Evolutionary conservation across 2,329 filamentous ascomycete species (phyloP).

Genomic region (Pleoardoris graminearum): DNA sequence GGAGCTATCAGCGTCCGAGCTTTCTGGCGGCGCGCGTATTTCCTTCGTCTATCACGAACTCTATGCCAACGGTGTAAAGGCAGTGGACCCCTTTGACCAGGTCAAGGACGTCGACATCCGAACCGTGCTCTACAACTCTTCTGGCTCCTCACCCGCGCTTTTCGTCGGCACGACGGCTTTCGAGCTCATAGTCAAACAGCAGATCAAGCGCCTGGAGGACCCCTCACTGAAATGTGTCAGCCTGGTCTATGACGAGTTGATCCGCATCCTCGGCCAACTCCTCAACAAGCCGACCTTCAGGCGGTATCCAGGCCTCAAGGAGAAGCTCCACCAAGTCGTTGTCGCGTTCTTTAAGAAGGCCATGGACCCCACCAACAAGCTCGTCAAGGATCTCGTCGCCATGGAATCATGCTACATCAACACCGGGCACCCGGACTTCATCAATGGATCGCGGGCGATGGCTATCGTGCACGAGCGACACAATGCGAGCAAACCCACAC

Average conservation of each 20-base stretch:
- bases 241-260: constrained; percentile 94
- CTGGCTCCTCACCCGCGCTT: constrained; percentile 92
- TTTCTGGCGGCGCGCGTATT: constrained; percentile 96
- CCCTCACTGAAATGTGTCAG: constrained; percentile 97
- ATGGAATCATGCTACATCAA: constrained; percentile 99
- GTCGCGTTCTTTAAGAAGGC: constrained; percentile 97
- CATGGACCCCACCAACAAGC: constrained; percentile 97
- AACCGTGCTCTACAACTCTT: constrained; percentile 97
- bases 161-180: constrained; percentile 99
- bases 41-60: constrained; percentile 99
- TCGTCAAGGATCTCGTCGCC: constrained; percentile 85
- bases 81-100: constrained; percentile 94
- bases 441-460: constrained; percentile 97
- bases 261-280: constrained; percentile 89
- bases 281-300: constrained; percentile 88
- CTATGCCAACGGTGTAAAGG: constrained; percentile 96
- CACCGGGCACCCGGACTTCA: constrained; percentile 95
- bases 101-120: constrained; percentile 98
- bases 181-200: constrained; percentile 96
- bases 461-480: constrained; percentile 95
- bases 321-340: constrained; percentile 93
- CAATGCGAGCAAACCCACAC: constrained; percentile 78
- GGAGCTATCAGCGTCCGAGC: constrained; percentile 89
- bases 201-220: constrained; percentile 95
- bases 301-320: constrained; percentile 90